Conservation (phyloP, 129 eudicot species). For the Flaveria trinervia region DNA sequence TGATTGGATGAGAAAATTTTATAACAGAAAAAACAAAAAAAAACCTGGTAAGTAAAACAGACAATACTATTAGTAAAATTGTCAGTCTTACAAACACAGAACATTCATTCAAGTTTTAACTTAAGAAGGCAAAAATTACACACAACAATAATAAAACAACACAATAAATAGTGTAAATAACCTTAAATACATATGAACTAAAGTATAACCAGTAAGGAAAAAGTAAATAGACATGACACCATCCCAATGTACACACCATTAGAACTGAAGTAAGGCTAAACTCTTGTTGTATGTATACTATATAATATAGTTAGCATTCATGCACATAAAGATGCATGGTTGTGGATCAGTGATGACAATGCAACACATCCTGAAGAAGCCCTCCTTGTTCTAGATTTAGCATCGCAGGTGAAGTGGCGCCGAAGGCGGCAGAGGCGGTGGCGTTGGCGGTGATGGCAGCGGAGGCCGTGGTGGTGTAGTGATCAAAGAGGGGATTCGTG, state of each 20-base stretch:
- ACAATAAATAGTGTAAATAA: neutral
- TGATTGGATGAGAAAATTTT: too few species aligned
- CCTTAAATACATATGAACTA: neutral
- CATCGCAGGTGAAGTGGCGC: neutral
- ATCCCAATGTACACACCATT: constrained; percentile 21
- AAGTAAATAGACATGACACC: constrained; percentile 8
- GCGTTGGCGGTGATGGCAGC: neutral
- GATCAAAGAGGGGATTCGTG: constrained; percentile 1
- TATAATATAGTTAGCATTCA: constrained; percentile 11
- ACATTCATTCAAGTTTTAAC: neutral
- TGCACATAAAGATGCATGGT: neutral
- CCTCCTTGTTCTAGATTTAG: constrained; percentile 27
- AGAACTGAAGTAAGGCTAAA: constrained; percentile 13
- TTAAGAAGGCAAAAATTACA: neutral
- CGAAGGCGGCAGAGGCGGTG: neutral
- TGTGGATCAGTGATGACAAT: constrained; percentile 22
- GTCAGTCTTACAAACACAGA: neutral
- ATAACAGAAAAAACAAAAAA: too few species aligned
- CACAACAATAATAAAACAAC: neutral
- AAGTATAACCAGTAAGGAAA: neutral
- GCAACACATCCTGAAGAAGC: constrained; percentile 34
- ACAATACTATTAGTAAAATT: too few species aligned
- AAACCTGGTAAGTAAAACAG: too few species aligned
- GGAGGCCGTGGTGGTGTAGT: neutral
- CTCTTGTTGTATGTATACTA: constrained; percentile 20